Conservation (phyloP, 2,329 filamentous ascomycete species). For the Apiospora koreana region DNA sequence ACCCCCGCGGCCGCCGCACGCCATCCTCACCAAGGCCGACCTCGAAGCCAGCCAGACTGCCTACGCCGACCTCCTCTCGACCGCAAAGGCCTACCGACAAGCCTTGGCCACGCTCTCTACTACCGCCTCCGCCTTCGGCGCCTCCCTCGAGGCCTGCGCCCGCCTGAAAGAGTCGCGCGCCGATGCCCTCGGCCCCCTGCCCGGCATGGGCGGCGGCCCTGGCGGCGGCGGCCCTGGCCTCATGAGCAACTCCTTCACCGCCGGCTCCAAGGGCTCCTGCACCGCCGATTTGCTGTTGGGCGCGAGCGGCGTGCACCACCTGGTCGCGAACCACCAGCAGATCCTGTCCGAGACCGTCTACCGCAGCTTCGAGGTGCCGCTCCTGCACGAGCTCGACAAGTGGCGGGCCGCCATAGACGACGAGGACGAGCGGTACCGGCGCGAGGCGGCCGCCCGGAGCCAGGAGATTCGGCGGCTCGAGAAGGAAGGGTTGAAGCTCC, state of each 20-base stretch:
- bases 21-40: conserved; percentile 64
- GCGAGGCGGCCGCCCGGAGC: conserved; percentile 54
- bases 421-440: conserved; percentile 62
- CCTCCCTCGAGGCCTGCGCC: conserved; percentile 67
- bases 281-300: conserved; percentile 65
- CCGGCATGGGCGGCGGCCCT: background rate
- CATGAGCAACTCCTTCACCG: conserved; percentile 50
- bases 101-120: conserved; percentile 62
- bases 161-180: conserved; percentile 67
- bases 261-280: conserved; percentile 44
- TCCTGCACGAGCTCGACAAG: conserved; percentile 68
- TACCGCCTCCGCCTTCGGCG: conserved; percentile 64
- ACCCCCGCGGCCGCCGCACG: conserved; percentile 56
- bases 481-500: conserved; percentile 64
- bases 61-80: conserved; percentile 62
- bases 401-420: conserved; percentile 66
- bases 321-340: conserved; percentile 70
- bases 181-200: conserved; percentile 48
- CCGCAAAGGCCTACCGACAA: conserved; percentile 64
- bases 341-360: conserved; percentile 71
- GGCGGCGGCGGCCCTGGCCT: conserved; percentile 36
- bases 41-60: conserved; percentile 63
- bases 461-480: conserved; percentile 65
- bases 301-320: conserved; percentile 65
- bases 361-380: conserved; percentile 66